phyloP scores from a whole-genome alignment of 2,329 filamentous ascomycete genomes.

The Ceratocystis eucalypticola region DNA sequence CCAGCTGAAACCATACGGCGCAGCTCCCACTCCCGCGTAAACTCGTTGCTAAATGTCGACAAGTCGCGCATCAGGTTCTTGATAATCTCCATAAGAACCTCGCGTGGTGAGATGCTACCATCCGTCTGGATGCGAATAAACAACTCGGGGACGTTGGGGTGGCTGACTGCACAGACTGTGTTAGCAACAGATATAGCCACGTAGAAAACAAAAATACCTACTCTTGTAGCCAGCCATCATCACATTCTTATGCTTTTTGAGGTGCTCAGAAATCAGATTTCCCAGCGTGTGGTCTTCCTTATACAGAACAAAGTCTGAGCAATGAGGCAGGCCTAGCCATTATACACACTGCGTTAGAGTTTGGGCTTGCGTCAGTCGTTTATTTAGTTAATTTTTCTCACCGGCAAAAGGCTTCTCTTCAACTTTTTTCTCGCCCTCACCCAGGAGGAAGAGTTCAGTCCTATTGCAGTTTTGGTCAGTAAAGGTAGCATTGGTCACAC shows the following conservation, averaged over 20 bases:
- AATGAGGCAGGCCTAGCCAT: slow-evolving; percentile 67
- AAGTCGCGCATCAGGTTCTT: slow-evolving; percentile 72
- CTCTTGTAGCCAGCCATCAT: slow-evolving; percentile 87
- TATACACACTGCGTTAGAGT: background rate
- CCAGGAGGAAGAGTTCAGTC: slow-evolving; percentile 85
- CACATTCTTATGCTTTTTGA: slow-evolving; percentile 73
- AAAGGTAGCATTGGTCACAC: background rate
- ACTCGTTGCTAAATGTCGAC: slow-evolving; percentile 67
- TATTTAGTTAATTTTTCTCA: slow-evolving; percentile 30
- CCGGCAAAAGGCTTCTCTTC: slow-evolving; percentile 78
- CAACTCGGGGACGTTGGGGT: slow-evolving; percentile 48
- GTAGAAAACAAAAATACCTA: slow-evolving; percentile 28
- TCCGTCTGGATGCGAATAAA: slow-evolving; percentile 81
- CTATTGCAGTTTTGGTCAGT: slow-evolving; percentile 34
- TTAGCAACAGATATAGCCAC: slow-evolving; percentile 8
- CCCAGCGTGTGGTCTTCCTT: slow-evolving; percentile 96
- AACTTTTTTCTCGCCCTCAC: slow-evolving; percentile 83
- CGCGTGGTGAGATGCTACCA: slow-evolving; percentile 74
- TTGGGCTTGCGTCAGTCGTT: background rate
- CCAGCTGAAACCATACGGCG: slow-evolving; percentile 67
- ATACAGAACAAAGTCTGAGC: slow-evolving; percentile 86
- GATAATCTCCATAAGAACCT: slow-evolving; percentile 69
- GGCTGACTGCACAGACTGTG: slow-evolving; percentile 32
- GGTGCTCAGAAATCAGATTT: slow-evolving; percentile 74
- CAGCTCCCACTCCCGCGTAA: slow-evolving; percentile 83